Evolutionary conservation across 2,329 filamentous ascomycete genomes (phyloP).

Genomic region (Fusarium floridanum): DNA sequence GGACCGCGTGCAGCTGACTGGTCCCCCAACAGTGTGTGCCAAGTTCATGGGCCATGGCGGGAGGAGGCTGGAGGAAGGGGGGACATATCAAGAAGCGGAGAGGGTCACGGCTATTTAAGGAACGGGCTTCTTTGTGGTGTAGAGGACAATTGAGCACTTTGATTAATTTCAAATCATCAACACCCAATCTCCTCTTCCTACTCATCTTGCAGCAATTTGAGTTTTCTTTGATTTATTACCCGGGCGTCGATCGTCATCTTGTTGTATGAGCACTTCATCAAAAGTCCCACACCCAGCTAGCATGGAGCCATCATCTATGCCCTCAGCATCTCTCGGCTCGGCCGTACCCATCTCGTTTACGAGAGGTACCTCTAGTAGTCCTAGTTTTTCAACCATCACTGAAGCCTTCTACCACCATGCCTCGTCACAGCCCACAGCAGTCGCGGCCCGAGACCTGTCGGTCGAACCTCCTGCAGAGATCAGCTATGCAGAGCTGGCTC

Average conservation of each 20-base stretch:
- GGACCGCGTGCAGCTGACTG: conserved; percentile 26
- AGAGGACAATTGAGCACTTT: conserved; percentile 19
- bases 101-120: conserved; percentile 29
- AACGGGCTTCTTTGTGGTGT: conserved; percentile 29
- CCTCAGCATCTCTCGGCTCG: conserved; percentile 4
- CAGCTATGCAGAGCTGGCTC: conserved; percentile 61
- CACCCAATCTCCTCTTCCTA: conserved; percentile 8
- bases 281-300: conserved; percentile 16
- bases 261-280: conserved; percentile 11
- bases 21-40: conserved; percentile 20
- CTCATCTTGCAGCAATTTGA: conserved; percentile 17
- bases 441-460: conserved; percentile 56
- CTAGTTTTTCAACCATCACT: conserved; percentile 50
- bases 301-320: conserved; percentile 25
- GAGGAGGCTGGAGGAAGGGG: conserved; percentile 12
- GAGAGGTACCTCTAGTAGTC: conserved; percentile 30
- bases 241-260: conserved; percentile 35
- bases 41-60: conserved; percentile 23
- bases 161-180: conserved; percentile 34
- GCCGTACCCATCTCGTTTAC: conserved; percentile 39
- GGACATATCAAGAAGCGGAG: conserved; percentile 12
- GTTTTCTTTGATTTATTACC: conserved; percentile 17
- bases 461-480: conserved; percentile 48
- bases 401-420: conserved; percentile 55
- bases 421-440: conserved; percentile 51